A percentile compares a stretch with the other conserved stretches of the same genome.
Conservation (phyloP, 1,284 basidiomycete genomes). For the Somion occarium region DNA sequence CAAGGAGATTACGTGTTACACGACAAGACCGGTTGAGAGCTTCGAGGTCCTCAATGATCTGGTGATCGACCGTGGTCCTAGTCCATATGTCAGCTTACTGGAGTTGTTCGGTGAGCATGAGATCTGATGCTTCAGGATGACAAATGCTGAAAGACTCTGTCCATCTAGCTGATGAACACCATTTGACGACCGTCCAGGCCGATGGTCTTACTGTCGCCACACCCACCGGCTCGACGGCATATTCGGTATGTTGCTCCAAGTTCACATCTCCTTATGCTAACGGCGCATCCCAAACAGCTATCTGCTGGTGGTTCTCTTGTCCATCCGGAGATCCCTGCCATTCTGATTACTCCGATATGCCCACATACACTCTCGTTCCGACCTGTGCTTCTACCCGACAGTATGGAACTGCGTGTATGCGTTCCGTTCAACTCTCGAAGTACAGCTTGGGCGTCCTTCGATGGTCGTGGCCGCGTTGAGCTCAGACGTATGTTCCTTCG, state of each 20-base stretch:
- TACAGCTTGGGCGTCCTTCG: slow-evolving; percentile 99
- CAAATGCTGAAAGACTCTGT: neutral
- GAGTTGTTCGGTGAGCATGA: slow-evolving; percentile 85
- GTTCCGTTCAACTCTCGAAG: slow-evolving; percentile 98
- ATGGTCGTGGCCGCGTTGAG: slow-evolving; percentile 95
- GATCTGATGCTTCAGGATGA: neutral
- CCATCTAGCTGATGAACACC: slow-evolving; percentile 88
- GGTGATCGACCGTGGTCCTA: slow-evolving; percentile 96
- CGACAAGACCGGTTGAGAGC: slow-evolving; percentile 91
- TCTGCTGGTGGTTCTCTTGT: slow-evolving; percentile 98
- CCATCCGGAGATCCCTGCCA: slow-evolving; percentile 95
- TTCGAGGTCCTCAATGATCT: slow-evolving; percentile 99
- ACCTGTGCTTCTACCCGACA: slow-evolving; percentile 97
- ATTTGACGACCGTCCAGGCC: slow-evolving; percentile 98
- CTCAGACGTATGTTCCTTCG: slow-evolving; percentile 69
- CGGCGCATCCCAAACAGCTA: slow-evolving; percentile 51
- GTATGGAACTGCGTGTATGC: slow-evolving; percentile 97
- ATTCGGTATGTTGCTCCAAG: slow-evolving; percentile 62
- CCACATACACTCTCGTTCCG: slow-evolving; percentile 98
- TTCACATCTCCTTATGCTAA: slow-evolving; percentile 7
- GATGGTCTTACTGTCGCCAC: slow-evolving; percentile 96
- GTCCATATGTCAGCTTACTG: slow-evolving; percentile 93
- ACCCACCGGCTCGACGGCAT: slow-evolving; percentile 97
- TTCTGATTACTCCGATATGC: slow-evolving; percentile 97
- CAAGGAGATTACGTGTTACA: slow-evolving; percentile 97